Base-by-base conservation (phyloP, 768 basidiomycete species). In the Lactarius evosmus region DNA sequence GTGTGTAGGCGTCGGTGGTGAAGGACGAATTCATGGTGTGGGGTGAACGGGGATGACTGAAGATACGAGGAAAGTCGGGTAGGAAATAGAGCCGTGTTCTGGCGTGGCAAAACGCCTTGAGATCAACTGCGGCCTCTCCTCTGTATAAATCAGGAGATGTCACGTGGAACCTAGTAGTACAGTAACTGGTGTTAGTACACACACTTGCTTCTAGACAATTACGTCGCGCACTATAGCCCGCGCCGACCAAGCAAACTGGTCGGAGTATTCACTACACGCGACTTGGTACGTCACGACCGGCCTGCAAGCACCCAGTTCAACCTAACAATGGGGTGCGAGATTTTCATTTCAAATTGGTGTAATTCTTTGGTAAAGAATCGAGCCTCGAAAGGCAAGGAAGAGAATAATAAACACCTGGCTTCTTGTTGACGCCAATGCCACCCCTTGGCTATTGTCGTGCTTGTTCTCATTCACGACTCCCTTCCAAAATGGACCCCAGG, bases 11-110 rank as follows among this genome's bases (percentile, higher is more conserved):
- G n/a, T 66, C 56, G 14, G 40, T 0, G 8, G 4, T 58, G 34
- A 58, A 40, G 33, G 65, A 58, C 9, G 65, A 33, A 36, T 19
- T 33, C 65, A 66, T 66, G 17, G 33, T 41, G 25, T 63, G 40
- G 29, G 51, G 52, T 49, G 41, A 62, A 56, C 7, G 41, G 49
- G 30, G 46, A 30, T 49, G 54, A 22, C 33, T 22, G 38, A 51
- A 44, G 57, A 25, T 46, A 41, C 36, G 27, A 34, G 59, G 52
- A 12, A 29, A 29, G 22, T 51, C 33, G 29, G 32, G 30, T n/a
- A 32, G 51, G 33, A 22, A 36, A 29, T 2, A 11, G 44, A 29
- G 38, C 44, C 27, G 46, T 46, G 54, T 32, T 16, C 9, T 54
- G 44, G 16, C 14, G 29, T 49, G 62, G 54, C 61, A 29, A 34